Base-by-base conservation (phyloP, 164 flowering plant species). In the grape (Vitis vinifera) region DNA sequence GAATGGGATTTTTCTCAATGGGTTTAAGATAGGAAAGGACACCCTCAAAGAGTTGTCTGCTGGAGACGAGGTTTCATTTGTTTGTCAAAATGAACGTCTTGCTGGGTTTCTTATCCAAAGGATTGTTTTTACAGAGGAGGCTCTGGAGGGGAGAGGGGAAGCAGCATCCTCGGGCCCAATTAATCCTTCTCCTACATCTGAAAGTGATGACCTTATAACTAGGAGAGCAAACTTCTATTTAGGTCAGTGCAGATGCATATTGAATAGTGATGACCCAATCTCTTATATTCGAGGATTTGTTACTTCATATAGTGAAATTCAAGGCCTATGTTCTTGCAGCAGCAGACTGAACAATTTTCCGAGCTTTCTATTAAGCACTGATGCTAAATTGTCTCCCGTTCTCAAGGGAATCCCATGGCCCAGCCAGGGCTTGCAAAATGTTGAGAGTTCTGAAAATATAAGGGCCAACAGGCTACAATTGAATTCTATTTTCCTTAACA, bases 1-100 rank as follows among this genome's bases (percentile, higher is more conserved):
- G 63, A 93, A 90, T 81, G 97, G 95, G 67, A 84, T 90, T 10
- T 91, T 80, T 76, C 86, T 90, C 19, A 89, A 91, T 73, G 93
- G 95, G 65, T 63, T 62, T 74, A 80, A 80, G 77, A n/a, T 87
- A 37, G 65, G 65, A 17, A 71, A 59, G 16, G 91, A 83, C 0
- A 51, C 29, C 49, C 76, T 66, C 10, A 71, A 67, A 30, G 92
- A 81, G 63, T 74, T 90, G 74, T 72, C 50, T 63, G 85, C 67
- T 4, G 97, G 97, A 12, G 91, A 90, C 76, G 88, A 84, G 82
- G 84, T 93, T 65, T 71, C 78, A 27, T 75, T 93, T 67, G 87
- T 67, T 69, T 85, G 86, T 66, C 71, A 77, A 2, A 67, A 61
- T 44, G 74, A 65, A 30, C 69, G 61, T n/a, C 65, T 13, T 47